These are phyloP conservation scores for Annulohypoxylon bovei DNA, from an alignment of 495 filamentous ascomycete species.

Conservation along the genomic window DNA sequence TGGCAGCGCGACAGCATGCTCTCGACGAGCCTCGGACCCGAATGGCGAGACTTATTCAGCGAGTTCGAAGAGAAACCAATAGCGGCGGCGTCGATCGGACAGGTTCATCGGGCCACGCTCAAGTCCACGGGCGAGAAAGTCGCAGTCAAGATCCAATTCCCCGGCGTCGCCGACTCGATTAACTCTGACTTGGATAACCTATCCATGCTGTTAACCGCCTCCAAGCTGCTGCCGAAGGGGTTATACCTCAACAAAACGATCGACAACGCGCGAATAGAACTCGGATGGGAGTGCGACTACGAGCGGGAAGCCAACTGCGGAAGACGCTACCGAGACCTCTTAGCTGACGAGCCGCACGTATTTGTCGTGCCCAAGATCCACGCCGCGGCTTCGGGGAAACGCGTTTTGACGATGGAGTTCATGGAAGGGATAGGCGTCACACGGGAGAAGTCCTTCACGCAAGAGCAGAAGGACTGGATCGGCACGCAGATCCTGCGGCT, in stretches of 20 bases:
- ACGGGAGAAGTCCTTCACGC: slow-evolving; percentile 70
- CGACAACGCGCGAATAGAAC: slow-evolving; percentile 90
- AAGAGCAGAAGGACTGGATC: slow-evolving; percentile 88
- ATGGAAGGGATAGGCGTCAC: slow-evolving; percentile 91
- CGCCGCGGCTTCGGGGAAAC: slow-evolving; percentile 80
- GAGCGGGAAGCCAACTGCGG: slow-evolving; percentile 83
- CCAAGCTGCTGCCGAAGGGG: slow-evolving; percentile 86
- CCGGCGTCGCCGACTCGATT: slow-evolving; percentile 94
- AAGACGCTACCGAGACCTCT: slow-evolving; percentile 75
- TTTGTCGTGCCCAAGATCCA: slow-evolving; percentile 84
- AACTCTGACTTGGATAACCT: slow-evolving; percentile 95
- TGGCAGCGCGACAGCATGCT: slow-evolving; percentile 90
- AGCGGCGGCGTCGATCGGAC: slow-evolving; percentile 96
- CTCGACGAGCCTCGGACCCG: slow-evolving; percentile 75
- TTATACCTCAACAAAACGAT: slow-evolving; percentile 97
- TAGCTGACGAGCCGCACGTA: slow-evolving; percentile 71
- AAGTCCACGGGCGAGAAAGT: slow-evolving; percentile 77
- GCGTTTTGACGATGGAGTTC: slow-evolving; percentile 93
- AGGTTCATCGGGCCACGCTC: slow-evolving; percentile 90
- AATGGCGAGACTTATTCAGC: slow-evolving; percentile 86
- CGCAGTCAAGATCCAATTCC: slow-evolving; percentile 97
- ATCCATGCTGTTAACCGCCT: slow-evolving; percentile 87
- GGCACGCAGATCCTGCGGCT: slow-evolving; percentile 92
- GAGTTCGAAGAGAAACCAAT: slow-evolving; percentile 92
- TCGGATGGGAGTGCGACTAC: slow-evolving; percentile 98